Base-by-base conservation (phyloP, 2,329 filamentous ascomycete genomes). In the Colletotrichum lupini region DNA sequence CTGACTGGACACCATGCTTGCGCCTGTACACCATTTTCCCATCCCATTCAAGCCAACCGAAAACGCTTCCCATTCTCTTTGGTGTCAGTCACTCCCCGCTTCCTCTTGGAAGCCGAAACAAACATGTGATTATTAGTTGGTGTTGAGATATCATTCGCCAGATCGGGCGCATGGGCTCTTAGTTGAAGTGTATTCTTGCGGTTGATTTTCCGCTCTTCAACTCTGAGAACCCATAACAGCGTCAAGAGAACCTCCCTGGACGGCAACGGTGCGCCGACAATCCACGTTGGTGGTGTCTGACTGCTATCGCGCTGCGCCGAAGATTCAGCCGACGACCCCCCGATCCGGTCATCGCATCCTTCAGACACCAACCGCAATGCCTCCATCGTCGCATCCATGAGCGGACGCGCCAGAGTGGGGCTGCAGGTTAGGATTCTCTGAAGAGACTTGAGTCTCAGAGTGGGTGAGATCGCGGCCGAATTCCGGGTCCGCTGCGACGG, bases 361-460 rank as follows among this genome's bases (percentile, higher is more conserved):
- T 91, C 85, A 91, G 89, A 90, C 82, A 88, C 89, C 87, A 89
- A 92, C 91, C 91, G 91, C 91, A 93, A 90, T 86, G 88, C 89
- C 88, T 82, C 89, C 89, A 92, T 88, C 90, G 91, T 93, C 91
- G 91, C 91, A 92, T 92, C 90, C 90, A 84, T 85, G 79, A 92
- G 86, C 80, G 91, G 91, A 92, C 91, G 91, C 91, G 91, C 91
- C 91, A 92, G 87, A 83, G 85, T 88, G 88, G 90, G 91, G 91
- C 90, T 92, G 91, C 91, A 89, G 90, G 91, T 89, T 88, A 92
- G 88, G 83, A 92, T 90, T 86, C 87, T 90, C 85, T 85, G 86
- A 83, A 91, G 89, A 83, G 86, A 86, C 79, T 86, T 88, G 85
- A 89, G 84, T 87, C 88, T 88, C 85, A 90, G 83, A 81, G 86